Evolutionary conservation across 768 basidiomycete species (phyloP), one percentile per base, ranked within the genome.

Genomic region (Tricholoma sp.): DNA sequence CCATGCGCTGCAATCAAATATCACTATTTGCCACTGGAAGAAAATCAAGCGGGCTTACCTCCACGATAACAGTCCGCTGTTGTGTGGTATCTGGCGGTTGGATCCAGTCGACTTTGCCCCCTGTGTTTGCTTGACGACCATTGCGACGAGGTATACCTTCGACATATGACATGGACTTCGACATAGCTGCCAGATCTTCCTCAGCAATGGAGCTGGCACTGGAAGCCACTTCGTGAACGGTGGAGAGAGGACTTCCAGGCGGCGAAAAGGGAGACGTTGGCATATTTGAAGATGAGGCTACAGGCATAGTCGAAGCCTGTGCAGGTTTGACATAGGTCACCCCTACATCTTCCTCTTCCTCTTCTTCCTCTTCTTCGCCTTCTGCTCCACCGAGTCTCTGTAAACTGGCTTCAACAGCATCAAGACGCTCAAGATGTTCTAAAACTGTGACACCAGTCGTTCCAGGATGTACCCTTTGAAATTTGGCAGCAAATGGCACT

Each of bases 391-490:
- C 85, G n/a, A 91, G 78, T 48, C 88, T 76, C 65, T 89, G 85
- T 57, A 91, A 68, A 59, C 88, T 84, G 7, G 89, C 88, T 61
- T 92, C 89, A 15, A 89, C 89, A 13, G 83, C 86, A 66, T 94
- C 92, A 47, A 94, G 71, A 47, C 89, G 83, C 65, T 94, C 92
- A 61, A 94, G 77, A 61, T 93, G 91, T 64, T 91, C 89, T 36
- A 94, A 77, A 49, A 94, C 86, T 9, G 84, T 87, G 24, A 94
- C 91, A 10, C 92, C 92, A 0, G 90, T 93, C 29, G 90, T 91
- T 36, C 88, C 89, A 47, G 90, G 90, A 65, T 91, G 88, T 33
- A 92, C 85, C 49, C 85, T 81, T 65, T 88, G 83, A 70, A 89
- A 89, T 71, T 91, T 92, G n/a, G 85, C 81, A 11, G 85, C 84